Conservation (phyloP, 2,329 filamentous ascomycete genomes). For the Westerdykella sp. region DNA sequence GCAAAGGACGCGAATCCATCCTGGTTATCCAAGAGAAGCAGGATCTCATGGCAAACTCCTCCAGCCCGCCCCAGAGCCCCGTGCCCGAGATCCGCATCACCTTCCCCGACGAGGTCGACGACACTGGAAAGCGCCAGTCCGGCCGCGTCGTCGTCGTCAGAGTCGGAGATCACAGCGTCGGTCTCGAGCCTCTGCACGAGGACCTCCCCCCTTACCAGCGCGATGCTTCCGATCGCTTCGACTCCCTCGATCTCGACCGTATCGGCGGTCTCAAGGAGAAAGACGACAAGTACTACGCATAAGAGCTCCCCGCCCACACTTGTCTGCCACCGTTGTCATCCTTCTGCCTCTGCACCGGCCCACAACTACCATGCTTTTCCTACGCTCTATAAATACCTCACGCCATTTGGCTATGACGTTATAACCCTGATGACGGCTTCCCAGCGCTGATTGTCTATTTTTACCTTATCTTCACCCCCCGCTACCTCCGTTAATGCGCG, state of each 20-base stretch:
- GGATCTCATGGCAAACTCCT: slow-evolving; percentile 68
- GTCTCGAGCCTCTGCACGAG: slow-evolving; percentile 74
- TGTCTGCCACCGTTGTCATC: neutral
- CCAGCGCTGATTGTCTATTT: slow-evolving; percentile 14
- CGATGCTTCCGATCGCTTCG: slow-evolving; percentile 71
- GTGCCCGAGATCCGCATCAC: slow-evolving; percentile 97
- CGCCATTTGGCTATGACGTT: slow-evolving; percentile 36
- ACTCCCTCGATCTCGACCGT: slow-evolving; percentile 88
- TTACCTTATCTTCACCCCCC: slow-evolving; percentile 20
- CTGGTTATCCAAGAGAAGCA: slow-evolving; percentile 75
- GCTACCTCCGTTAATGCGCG: slow-evolving; percentile 6
- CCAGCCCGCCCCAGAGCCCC: slow-evolving; percentile 67
- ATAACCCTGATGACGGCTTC: slow-evolving; percentile 31
- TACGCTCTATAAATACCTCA: neutral
- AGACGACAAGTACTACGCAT: slow-evolving; percentile 49
- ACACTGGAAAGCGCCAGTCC: slow-evolving; percentile 68
- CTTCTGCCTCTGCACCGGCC: neutral
- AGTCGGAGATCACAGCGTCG: slow-evolving; percentile 81
- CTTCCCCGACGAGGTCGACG: slow-evolving; percentile 92
- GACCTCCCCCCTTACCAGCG: slow-evolving; percentile 87
- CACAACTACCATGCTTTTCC: neutral
- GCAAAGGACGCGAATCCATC: slow-evolving; percentile 58
- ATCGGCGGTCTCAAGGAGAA: slow-evolving; percentile 96
- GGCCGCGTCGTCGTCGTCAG: slow-evolving; percentile 87
- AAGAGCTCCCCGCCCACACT: slow-evolving; percentile 1